Base-by-base conservation (phyloP, 768 basidiomycete species). In the Termitomyces titanicus region DNA sequence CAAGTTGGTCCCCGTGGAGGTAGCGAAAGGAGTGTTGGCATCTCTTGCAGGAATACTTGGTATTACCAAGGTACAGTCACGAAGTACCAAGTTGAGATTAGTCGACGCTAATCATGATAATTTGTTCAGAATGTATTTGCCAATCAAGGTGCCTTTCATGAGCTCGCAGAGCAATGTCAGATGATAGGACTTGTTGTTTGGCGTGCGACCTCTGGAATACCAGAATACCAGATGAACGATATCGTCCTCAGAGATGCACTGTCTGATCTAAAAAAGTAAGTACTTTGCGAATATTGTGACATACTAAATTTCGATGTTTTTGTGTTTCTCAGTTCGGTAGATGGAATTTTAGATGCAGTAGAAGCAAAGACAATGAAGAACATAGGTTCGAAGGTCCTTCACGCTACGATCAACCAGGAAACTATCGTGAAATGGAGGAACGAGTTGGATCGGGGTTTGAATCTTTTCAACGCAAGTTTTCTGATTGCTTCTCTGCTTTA, bases 161-260 rank as follows among this genome's bases (percentile, higher is more conserved):
- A 51, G 6, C 42, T 60, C 5, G 51, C 44, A 22, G 59, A 54
- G 27, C 51, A 54, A 48, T 60, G 59, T 24, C 47, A 56, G 13
- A 60, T 27, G 27, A 56, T 60, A 18, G 27, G 47, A 22, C 51
- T 59, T 13, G 31, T 56, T 6, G 46, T 59, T 35, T 56, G 54
- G 46, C 51, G 58, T 7, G 59, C 55, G 1, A 60, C 59, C 1
- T 42, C 42, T 3, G 51, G 48, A 11, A 51, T 9, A 53, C 31
- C 51, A 3, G 42, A 52, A 12, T 31, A 42, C 13, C 42, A 60
- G 9, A 47, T 56, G 12, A 51, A 42, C 33, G 13, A 20, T 24
- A 20, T 27, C 5, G 9, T 51, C 22, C 18, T 44, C 15, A 13
- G 8, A 44, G 24, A 24, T 6, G 55, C 59, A 12, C 47, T 60